These are phyloP conservation scores for Neurospora sp. DNA, from an alignment of 2,329 filamentous ascomycete species.

Conservation along the genomic window DNA sequence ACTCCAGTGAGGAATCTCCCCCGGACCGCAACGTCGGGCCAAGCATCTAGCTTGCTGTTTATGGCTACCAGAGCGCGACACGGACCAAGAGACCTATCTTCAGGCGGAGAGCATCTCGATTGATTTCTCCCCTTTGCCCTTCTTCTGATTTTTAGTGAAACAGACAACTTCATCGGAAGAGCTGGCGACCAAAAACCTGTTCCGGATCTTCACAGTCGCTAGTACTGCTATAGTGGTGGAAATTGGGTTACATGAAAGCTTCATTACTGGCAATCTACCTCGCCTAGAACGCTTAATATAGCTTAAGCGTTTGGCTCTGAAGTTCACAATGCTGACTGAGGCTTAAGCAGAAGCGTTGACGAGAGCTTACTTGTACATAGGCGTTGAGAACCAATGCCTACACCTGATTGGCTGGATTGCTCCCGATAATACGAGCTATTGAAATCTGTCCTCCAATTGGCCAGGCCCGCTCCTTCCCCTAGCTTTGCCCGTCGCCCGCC, in stretches of 20 bases:
- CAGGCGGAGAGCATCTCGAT: background rate
- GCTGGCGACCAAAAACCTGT: background rate
- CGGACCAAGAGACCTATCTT: background rate
- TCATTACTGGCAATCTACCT: too few species aligned
- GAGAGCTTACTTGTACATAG: too few species aligned
- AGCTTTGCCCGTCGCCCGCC: too few species aligned
- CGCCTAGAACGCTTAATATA: too few species aligned
- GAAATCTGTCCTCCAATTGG: too few species aligned
- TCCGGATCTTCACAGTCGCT: background rate
- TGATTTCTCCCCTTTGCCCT: background rate
- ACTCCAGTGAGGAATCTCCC: background rate
- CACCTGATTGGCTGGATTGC: too few species aligned
- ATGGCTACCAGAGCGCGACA: background rate
- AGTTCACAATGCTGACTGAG: too few species aligned
- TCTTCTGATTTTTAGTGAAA: background rate
- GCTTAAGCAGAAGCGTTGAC: too few species aligned
- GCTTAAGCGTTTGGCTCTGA: too few species aligned
- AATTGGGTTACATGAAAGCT: background rate
- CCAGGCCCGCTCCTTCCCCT: too few species aligned
- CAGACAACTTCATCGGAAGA: background rate
- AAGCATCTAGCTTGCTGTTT: background rate
- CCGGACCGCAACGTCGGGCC: background rate
- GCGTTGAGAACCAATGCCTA: too few species aligned
- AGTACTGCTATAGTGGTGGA: background rate
- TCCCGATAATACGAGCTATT: too few species aligned